phyloP scores from a whole-genome alignment of 2,329 filamentous ascomycete species.

The Calonectria montana region DNA sequence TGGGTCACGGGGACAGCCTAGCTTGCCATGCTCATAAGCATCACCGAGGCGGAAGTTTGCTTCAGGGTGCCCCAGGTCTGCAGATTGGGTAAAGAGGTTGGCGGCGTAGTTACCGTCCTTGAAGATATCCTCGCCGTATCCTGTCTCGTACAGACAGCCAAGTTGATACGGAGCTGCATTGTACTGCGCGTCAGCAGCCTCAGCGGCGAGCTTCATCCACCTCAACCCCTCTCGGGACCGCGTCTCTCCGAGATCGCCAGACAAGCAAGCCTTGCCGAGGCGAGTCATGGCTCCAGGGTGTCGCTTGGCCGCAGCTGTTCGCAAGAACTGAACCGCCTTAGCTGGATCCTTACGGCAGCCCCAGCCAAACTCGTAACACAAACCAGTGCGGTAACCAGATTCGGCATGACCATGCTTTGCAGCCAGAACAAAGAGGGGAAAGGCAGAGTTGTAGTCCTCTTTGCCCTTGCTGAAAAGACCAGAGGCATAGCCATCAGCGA shows the following conservation, averaged over 20 bases:
- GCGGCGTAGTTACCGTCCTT: slow-evolving; percentile 90
- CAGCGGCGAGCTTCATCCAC: slow-evolving; percentile 94
- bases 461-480: slow-evolving; percentile 96
- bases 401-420: slow-evolving; percentile 98
- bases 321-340: slow-evolving; percentile 94
- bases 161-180: slow-evolving; percentile 94
- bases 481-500: slow-evolving; percentile 93
- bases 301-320: slow-evolving; percentile 89
- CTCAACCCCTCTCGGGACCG: slow-evolving; percentile 92
- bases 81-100: slow-evolving; percentile 93
- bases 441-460: slow-evolving; percentile 90
- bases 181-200: slow-evolving; percentile 91
- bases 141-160: slow-evolving; percentile 87
- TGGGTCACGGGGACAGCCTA: slow-evolving; percentile 90
- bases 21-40: slow-evolving; percentile 91
- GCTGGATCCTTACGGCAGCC: slow-evolving; percentile 89
- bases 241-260: slow-evolving; percentile 88
- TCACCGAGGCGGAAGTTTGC: slow-evolving; percentile 93
- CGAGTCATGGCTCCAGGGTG: slow-evolving; percentile 96
- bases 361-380: slow-evolving; percentile 99
- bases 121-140: slow-evolving; percentile 96
- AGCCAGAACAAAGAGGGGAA: slow-evolving; percentile 90
- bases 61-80: slow-evolving; percentile 88
- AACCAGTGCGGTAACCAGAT: slow-evolving; percentile 89
- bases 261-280: slow-evolving; percentile 89